phyloP scores from a whole-genome alignment of 139 green algal genomes.

The Micractinium sp. region DNA sequence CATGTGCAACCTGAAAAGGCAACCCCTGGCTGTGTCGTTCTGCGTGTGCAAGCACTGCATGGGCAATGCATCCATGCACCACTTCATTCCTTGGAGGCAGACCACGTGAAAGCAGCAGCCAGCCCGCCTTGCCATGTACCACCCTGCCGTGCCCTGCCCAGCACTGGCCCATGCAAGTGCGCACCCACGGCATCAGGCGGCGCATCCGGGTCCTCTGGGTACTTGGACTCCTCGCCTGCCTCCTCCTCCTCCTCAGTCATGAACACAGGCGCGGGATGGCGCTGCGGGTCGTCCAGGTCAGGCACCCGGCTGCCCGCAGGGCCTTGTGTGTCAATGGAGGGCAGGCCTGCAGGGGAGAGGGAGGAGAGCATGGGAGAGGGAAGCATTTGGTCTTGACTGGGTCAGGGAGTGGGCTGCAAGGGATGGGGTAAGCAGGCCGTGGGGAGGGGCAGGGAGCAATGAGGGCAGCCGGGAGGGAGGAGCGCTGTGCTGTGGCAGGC shows the following conservation, averaged over 20 bases:
- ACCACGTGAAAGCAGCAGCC: too few species aligned
- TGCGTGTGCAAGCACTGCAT: too few species aligned
- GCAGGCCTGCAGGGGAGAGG: not conserved
- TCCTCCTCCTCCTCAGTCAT: not conserved
- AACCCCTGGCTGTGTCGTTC: not conserved
- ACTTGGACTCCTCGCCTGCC: not conserved
- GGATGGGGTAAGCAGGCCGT: not conserved
- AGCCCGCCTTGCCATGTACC: too few species aligned
- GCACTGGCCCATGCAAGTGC: not conserved
- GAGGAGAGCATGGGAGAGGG: not conserved
- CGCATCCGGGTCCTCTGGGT: conserved; percentile 2
- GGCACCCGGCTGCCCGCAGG: conserved; percentile 34
- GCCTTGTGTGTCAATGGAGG: conserved; percentile 24
- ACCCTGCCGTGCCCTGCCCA: too few species aligned
- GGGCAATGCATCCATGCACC: too few species aligned
- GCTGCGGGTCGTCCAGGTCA: conserved; percentile 9
- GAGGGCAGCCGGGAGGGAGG: too few species aligned
- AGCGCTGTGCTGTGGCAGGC: too few species aligned
- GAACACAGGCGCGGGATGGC: not conserved
- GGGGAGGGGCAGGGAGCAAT: too few species aligned
- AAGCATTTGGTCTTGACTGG: not conserved
- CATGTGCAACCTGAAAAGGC: not conserved
- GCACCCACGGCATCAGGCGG: conserved; percentile 34
- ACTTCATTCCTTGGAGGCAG: too few species aligned
- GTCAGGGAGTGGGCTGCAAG: too few species aligned